phyloP scores from a whole-genome alignment of 2,329 filamentous ascomycete species.

The Alternaria incomplexa region DNA sequence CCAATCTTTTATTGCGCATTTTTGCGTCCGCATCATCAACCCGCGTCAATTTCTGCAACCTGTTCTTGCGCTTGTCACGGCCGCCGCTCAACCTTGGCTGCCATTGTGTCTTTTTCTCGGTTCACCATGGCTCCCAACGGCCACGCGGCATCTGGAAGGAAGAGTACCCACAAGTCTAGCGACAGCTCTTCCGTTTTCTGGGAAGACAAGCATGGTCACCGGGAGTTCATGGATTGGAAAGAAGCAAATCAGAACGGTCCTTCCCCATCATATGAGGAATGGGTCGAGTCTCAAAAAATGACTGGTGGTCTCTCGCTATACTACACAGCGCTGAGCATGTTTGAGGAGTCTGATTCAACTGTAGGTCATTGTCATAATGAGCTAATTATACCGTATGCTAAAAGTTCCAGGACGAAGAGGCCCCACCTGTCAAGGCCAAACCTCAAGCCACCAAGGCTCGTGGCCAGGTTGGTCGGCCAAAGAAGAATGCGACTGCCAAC shows the following conservation, averaged over 20 bases:
- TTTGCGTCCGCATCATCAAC: conserved; percentile 13
- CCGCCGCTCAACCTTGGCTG: conserved; percentile 9
- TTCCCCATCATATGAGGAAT: conserved; percentile 39
- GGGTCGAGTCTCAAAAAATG: conserved; percentile 32
- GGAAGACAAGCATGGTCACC: conserved; percentile 27
- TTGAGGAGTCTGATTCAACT: conserved; percentile 35
- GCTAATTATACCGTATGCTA: conserved; percentile 12
- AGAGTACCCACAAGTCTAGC: conserved; percentile 9
- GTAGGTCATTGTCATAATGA: conserved; percentile 25
- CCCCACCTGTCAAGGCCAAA: conserved; percentile 18
- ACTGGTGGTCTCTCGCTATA: conserved; percentile 39
- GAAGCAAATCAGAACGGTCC: conserved; percentile 24
- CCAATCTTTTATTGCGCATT: conserved; percentile 10
- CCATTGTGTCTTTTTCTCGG: conserved; percentile 9
- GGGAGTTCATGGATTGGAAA: conserved; percentile 36
- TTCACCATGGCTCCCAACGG: conserved; percentile 29
- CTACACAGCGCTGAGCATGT: conserved; percentile 36
- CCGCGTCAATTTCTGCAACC: conserved; percentile 11
- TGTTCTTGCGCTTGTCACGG: conserved; percentile 8
- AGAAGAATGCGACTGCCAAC: conserved; percentile 34
- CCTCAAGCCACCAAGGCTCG: conserved; percentile 26
- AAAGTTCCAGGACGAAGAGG: conserved; percentile 37
- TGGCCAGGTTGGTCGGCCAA: conserved; percentile 30
- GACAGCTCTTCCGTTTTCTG: conserved; percentile 22
- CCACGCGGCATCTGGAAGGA: conserved; percentile 12